A percentile compares a stretch with the other conserved stretches of the same genome.
Evolutionary conservation across 768 basidiomycete species (phyloP).

Genomic region (Lentinula sp.): DNA sequence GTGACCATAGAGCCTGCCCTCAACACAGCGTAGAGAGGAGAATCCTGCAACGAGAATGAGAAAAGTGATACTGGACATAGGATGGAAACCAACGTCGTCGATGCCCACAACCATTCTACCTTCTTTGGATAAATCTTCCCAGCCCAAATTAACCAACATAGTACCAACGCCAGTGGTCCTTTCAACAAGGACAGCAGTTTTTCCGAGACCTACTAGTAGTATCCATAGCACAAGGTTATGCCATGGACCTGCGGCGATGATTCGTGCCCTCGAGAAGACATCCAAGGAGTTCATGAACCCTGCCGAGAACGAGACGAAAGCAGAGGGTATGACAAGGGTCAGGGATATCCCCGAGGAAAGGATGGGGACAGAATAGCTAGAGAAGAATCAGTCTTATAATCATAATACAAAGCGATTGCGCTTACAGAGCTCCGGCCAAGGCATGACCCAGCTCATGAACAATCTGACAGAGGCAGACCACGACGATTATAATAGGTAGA

Average conservation of each 20-base stretch:
- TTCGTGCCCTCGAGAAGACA: conserved; percentile 43
- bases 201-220: conserved; percentile 32
- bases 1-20: conserved; percentile 54
- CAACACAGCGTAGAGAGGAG: conserved; percentile 55
- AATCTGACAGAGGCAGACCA: conserved; percentile 60
- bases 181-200: conserved; percentile 10
- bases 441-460: conserved; percentile 81
- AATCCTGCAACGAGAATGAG: conserved; percentile 35
- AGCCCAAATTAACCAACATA: conserved; percentile 33
- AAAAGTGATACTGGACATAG: neutral
- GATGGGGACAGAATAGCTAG: conserved; percentile 62
- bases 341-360: conserved; percentile 56
- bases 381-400: neutral
- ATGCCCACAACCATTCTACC: conserved; percentile 56
- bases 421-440: conserved; percentile 68
- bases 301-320: conserved; percentile 61
- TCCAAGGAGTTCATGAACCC: conserved; percentile 30
- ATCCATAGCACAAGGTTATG: conserved; percentile 67
- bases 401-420: neutral
- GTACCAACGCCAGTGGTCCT: conserved; percentile 18
- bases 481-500: conserved; percentile 55
- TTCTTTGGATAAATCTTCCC: conserved; percentile 41
- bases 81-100: conserved; percentile 35
- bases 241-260: conserved; percentile 70
- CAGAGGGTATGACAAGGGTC: conserved; percentile 61